phyloP scores from a whole-genome alignment of 441 rosid genomes.

The Euphorbia schlechtendalii region DNA sequence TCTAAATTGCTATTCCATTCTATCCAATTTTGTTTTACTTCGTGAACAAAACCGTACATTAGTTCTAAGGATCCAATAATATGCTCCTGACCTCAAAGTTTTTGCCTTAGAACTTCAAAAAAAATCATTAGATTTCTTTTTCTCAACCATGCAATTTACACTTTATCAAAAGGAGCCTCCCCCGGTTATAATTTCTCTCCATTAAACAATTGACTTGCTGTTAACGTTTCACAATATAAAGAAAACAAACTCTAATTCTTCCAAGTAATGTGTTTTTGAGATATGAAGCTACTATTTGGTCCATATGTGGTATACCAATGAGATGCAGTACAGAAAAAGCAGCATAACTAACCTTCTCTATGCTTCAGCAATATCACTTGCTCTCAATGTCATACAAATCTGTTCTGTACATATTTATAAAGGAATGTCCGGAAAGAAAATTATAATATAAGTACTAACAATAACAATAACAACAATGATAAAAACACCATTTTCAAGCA shows the following conservation, averaged over 20 bases:
- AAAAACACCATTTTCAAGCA: background rate
- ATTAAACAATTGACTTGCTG: background rate
- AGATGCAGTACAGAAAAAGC: background rate
- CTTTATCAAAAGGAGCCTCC: background rate
- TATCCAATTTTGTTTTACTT: too few relatives aligned
- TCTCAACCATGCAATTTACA: background rate
- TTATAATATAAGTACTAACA: too few relatives aligned
- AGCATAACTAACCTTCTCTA: background rate
- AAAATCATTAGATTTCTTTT: background rate
- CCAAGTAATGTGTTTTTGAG: background rate
- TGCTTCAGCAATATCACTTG: conserved; percentile 33
- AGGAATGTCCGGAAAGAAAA: conserved; percentile 32
- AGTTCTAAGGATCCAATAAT: background rate
- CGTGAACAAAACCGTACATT: too few relatives aligned
- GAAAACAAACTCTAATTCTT: background rate
- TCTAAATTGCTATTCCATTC: too few relatives aligned
- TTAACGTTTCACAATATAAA: background rate
- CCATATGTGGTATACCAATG: background rate
- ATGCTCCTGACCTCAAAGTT: background rate
- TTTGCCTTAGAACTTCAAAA: background rate
- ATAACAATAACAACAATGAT: background rate
- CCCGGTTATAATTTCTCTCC: conserved; percentile 7
- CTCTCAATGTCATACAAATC: conserved; percentile 58
- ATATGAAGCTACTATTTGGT: background rate
- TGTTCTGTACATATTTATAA: conserved; percentile 35